phyloP scores from a whole-genome alignment of 192 early-diverging fungal genomes.

The Rhizoclosmatium sp. region DNA sequence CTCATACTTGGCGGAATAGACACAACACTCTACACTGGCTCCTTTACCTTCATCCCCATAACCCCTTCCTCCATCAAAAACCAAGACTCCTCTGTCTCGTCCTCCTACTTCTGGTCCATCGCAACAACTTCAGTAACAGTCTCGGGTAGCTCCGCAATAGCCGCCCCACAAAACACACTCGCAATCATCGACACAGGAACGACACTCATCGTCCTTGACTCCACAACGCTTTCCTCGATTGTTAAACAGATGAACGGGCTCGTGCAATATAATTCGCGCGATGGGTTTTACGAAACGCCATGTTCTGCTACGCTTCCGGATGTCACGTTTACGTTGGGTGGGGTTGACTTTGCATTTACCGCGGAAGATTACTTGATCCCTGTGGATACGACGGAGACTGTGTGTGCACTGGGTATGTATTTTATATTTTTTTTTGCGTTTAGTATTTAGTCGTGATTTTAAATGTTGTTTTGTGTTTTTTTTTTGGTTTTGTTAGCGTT shows the following conservation, averaged over 20 bases:
- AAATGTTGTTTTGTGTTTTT: too few relatives aligned
- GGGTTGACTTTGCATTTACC: not conserved
- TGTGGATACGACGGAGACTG: not conserved
- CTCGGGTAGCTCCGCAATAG: not conserved
- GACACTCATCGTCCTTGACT: conserved; percentile 2
- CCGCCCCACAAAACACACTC: not conserved
- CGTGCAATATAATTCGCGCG: not conserved
- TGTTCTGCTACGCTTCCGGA: not conserved
- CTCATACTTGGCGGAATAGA: conserved; percentile 21
- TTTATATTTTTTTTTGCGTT: too few relatives aligned
- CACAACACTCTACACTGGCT: conserved; percentile 17
- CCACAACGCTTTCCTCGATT: not conserved
- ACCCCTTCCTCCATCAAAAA: not conserved
- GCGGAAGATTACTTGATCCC: not conserved
- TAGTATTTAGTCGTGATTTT: too few relatives aligned
- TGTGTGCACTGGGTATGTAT: too few relatives aligned
- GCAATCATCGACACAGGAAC: conserved; percentile 9
- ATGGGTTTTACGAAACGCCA: not conserved
- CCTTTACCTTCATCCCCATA: conserved; percentile 33
- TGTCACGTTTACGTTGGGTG: not conserved
- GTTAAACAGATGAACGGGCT: not conserved
- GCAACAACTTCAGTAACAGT: not conserved
- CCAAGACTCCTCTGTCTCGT: too few relatives aligned
- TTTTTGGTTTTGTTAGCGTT: too few relatives aligned
- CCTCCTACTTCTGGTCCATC: conserved; percentile 1